phyloP scores from a whole-genome alignment of 371 early-diverging fungal species.

The Mortierella sp. region DNA sequence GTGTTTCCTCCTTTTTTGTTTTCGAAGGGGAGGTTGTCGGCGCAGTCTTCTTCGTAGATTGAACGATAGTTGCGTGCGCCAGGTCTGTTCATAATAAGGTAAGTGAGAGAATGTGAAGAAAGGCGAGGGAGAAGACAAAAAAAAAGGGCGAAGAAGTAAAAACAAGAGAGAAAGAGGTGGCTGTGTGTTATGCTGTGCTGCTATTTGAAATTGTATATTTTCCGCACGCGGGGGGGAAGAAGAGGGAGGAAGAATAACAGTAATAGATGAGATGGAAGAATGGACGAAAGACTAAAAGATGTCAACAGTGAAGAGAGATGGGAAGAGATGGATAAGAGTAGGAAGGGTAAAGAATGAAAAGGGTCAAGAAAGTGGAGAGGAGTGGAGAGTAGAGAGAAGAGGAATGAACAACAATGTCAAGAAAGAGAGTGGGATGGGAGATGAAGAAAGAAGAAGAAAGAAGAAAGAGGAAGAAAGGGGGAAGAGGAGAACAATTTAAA shows the following conservation, averaged over 20 bases:
- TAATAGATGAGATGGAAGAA: not conserved
- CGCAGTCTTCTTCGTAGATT: not conserved
- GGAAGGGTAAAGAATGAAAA: not conserved
- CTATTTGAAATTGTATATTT: not conserved
- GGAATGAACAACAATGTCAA: no score
- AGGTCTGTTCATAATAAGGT: not conserved
- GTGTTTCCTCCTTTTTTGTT: not conserved
- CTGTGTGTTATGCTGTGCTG: conserved; percentile 8
- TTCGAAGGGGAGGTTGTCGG: not conserved
- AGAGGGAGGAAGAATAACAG: not conserved
- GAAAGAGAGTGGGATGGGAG: not conserved
- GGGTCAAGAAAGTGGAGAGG: not conserved
- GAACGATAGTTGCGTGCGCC: not conserved
- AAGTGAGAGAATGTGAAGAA: not conserved
- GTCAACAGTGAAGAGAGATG: not conserved
- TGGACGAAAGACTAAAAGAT: no score
- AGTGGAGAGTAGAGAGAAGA: not conserved
- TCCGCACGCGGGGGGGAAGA: not conserved
- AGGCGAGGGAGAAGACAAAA: not conserved
- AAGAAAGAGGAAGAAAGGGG: not conserved
- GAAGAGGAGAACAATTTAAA: not conserved
- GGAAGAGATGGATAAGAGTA: not conserved
- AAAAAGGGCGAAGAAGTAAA: not conserved
- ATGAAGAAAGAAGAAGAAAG: not conserved
- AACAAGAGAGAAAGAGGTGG: not conserved